These are phyloP conservation scores for Physcomitrium patens DNA, from an alignment of 225 moss, liverwort and hornwort genomes.

Conservation along the genomic window DNA sequence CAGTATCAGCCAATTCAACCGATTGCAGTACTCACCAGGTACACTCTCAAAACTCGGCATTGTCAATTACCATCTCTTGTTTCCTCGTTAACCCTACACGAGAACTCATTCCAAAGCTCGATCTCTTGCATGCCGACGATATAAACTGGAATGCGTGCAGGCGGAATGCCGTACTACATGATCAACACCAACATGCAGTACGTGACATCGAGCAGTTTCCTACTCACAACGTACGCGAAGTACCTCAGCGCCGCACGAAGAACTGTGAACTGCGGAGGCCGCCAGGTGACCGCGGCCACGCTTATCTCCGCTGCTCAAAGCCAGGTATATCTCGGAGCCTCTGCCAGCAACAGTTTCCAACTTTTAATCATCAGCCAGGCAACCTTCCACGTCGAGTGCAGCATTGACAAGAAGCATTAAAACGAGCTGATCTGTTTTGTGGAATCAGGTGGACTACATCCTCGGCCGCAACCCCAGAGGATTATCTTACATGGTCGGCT, in stretches of 20 bases:
- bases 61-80: neutral
- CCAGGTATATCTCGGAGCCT: constrained; percentile 12
- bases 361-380: neutral
- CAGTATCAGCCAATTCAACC: constrained; percentile 31
- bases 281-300: constrained; percentile 32
- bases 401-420: neutral
- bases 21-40: constrained; percentile 35
- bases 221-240: constrained; percentile 65
- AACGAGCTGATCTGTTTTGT: neutral
- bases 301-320: constrained; percentile 41
- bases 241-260: constrained; percentile 41
- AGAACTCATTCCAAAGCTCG: too few relatives aligned
- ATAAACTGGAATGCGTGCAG: constrained; percentile 29
- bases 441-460: constrained; percentile 76
- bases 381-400: neutral
- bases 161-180: constrained; percentile 56
- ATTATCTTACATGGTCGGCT: constrained; percentile 81
- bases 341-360: neutral
- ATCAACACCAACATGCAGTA: constrained; percentile 71
- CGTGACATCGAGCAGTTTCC: constrained; percentile 68
- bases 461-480: constrained; percentile 70
- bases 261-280: constrained; percentile 41
- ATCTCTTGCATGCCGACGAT: too few relatives aligned
- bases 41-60: neutral
- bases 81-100: too few relatives aligned